Conservation (phyloP, 2,329 filamentous ascomycete species). For the Talaromyces sp. region DNA sequence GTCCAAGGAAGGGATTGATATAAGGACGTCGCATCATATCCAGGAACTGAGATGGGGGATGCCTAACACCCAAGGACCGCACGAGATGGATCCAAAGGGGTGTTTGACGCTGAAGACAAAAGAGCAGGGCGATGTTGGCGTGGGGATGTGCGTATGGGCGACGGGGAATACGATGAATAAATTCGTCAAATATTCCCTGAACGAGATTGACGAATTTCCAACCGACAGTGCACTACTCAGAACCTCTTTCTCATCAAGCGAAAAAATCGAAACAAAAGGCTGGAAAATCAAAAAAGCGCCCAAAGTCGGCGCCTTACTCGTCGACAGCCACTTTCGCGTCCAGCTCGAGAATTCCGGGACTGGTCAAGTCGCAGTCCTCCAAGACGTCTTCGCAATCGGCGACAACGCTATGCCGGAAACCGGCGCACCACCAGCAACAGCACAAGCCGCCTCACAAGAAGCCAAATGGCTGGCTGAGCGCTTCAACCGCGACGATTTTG, state of each 20-base stretch:
- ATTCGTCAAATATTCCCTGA: slow-evolving; percentile 29
- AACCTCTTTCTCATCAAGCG: neutral
- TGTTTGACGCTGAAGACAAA: slow-evolving; percentile 51
- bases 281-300: slow-evolving; percentile 53
- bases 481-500: slow-evolving; percentile 50
- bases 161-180: slow-evolving; percentile 39
- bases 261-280: slow-evolving; percentile 5
- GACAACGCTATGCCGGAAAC: slow-evolving; percentile 56
- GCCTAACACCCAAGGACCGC: slow-evolving; percentile 38
- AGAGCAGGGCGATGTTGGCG: slow-evolving; percentile 54
- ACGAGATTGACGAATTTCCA: slow-evolving; percentile 34
- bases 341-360: slow-evolving; percentile 44
- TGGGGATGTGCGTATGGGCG: slow-evolving; percentile 49
- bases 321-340: slow-evolving; percentile 55
- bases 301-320: slow-evolving; percentile 50
- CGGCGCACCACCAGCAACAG: slow-evolving; percentile 54
- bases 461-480: slow-evolving; percentile 56
- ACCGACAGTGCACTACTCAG: slow-evolving; percentile 10
- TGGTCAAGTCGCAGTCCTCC: slow-evolving; percentile 42
- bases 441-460: slow-evolving; percentile 59
- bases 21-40: slow-evolving; percentile 59
- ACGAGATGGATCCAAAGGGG: slow-evolving; percentile 43
- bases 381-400: slow-evolving; percentile 55
- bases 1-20: slow-evolving; percentile 53
- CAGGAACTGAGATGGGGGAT: slow-evolving; percentile 51